Evolutionary conservation across 306 rosid genomes (phyloP), one percentile per base, ranked within the genome.

Genomic region (Abrus pulchellus): DNA sequence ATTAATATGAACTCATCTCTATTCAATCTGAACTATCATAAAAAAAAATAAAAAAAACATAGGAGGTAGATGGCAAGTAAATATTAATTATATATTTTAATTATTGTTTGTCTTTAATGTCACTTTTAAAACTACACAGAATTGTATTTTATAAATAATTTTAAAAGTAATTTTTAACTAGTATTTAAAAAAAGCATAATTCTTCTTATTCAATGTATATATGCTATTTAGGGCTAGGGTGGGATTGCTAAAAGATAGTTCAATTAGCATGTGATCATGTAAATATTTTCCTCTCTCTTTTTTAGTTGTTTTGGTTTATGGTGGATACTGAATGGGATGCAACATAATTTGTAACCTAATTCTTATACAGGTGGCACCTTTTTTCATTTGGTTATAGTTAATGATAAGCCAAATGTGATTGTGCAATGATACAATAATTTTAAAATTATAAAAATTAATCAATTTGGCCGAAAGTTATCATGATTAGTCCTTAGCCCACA

Each of bases 261-360:
- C 20, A 59, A 59, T 60, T 10, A 11, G 28, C 12, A 63, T 34
- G 29, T 28, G 13, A 63, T 36, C 29, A 1, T 63, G 11, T 6
- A 34, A 36, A 8, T 33, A 20, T 20, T 33, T 2, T 1, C 8
- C 1, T 54, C 7, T 54, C 60, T 7, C 1, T 44, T 36, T 2
- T 52, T 33, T 68, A 9, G 36, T 28, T 1, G 27, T 49, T 70
- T 70, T n/a, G 1, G 57, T 11, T 10, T 41, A 45, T 53, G n/a
- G 68, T 74, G 68, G 56, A 43, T 13, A 29, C 5, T 43, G 68
- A 74, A 3, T 57, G 56, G 32, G 44, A 74, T 57, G 56, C 32
- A 20, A 72, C 14, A 72, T 0, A n/a, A n/a, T 27, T 6, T 50
- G 76, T 40, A 9, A 72, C 77, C 77, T 72, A 54, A 54, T 72